Conservation (phyloP, 2,329 filamentous ascomycete genomes). For the Neocatenulostroma microsporum region DNA sequence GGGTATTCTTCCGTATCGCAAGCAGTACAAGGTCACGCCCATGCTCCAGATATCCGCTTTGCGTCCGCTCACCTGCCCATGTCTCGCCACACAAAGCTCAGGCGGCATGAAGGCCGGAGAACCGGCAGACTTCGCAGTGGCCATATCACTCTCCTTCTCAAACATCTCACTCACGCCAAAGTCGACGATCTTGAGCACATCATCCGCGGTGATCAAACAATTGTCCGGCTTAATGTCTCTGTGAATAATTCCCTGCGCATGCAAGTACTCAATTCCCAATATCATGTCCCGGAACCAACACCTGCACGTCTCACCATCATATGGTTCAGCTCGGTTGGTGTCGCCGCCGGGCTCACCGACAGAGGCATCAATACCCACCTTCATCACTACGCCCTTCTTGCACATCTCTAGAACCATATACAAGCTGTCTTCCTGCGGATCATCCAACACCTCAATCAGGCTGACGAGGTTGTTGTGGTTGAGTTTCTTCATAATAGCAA, state of each 20-base stretch:
- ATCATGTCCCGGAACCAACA: constrained; percentile 94
- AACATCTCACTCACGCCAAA: constrained; percentile 99
- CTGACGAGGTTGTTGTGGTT: constrained; percentile 91
- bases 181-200: constrained; percentile 94
- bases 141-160: constrained; percentile 78
- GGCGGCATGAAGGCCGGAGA: constrained; percentile 92
- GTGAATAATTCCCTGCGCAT: constrained; percentile 90
- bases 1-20: constrained; percentile 80
- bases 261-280: constrained; percentile 88
- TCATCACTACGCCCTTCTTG: constrained; percentile 96
- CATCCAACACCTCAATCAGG: constrained; percentile 88
- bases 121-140: constrained; percentile 83
- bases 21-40: constrained; percentile 89
- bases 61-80: constrained; percentile 78
- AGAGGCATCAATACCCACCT: constrained; percentile 81
- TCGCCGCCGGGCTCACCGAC: too few species aligned
- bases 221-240: constrained; percentile 98
- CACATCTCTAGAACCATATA: constrained; percentile 99
- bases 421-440: constrained; percentile 87
- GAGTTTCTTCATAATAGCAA: constrained; percentile 98
- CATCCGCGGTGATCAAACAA: constrained; percentile 76
- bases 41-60: constrained; percentile 98
- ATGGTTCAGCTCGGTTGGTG: constrained; percentile 73
- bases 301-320: constrained; percentile 71
- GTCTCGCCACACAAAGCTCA: constrained; percentile 78